A percentile compares a stretch with the other conserved stretches of the same genome.
phyloP scores from a whole-genome alignment of 2,329 filamentous ascomycete genomes.

The Pezicula rhizophila region DNA sequence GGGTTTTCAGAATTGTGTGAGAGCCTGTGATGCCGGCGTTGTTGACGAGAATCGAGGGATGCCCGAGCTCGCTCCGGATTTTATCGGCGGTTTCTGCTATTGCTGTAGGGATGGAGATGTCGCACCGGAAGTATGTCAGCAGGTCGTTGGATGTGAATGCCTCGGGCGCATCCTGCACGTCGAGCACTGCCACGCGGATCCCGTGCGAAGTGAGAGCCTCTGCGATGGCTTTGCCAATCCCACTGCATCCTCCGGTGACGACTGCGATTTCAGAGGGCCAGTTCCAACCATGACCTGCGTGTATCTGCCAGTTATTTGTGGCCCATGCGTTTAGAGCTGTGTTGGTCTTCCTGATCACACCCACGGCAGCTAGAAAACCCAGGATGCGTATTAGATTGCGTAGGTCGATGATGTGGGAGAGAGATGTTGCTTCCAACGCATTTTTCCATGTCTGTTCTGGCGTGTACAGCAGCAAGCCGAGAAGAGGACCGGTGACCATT shows the following conservation, averaged over 20 bases:
- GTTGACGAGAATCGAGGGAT: constrained; percentile 33
- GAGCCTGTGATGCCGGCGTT: constrained; percentile 37
- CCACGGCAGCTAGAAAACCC: neutral
- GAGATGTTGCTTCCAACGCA: neutral
- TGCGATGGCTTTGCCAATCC: constrained; percentile 67
- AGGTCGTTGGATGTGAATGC: constrained; percentile 50
- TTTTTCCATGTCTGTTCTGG: neutral
- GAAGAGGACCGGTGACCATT: neutral
- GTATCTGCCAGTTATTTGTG: neutral
- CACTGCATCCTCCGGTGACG: constrained; percentile 65
- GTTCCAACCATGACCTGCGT: neutral
- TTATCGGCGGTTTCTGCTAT: constrained; percentile 35
- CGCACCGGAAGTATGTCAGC: constrained; percentile 23
- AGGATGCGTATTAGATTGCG: neutral
- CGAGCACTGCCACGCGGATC: constrained; percentile 1
- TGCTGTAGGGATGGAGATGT: constrained; percentile 12
- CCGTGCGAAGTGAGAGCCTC: constrained; percentile 53
- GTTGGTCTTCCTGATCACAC: neutral
- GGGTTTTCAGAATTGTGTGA: constrained; percentile 39
- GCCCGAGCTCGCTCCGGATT: constrained; percentile 34
- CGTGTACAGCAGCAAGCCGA: neutral
- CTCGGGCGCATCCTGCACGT: constrained; percentile 2
- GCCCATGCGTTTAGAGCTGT: neutral
- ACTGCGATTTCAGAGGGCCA: constrained; percentile 52
- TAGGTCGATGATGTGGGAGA: neutral